These are phyloP conservation scores for Lactarius akahatsu DNA, from an alignment of 768 basidiomycete genomes.

Conservation along the genomic window DNA sequence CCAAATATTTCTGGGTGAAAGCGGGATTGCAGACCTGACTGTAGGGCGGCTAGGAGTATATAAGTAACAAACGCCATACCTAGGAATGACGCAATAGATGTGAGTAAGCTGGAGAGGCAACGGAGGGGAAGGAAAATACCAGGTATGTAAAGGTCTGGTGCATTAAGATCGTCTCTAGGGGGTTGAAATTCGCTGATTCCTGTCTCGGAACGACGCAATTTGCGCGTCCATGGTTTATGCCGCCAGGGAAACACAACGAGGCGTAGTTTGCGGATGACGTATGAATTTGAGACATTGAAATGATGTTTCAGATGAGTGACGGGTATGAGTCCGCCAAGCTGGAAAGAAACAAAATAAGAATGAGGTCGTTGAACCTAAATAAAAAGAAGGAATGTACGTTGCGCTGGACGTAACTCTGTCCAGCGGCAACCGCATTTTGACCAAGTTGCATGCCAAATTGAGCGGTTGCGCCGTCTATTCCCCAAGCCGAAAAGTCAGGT, in stretches of 20 bases:
- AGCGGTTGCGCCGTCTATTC: conserved; percentile 89
- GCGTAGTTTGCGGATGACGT: conserved; percentile 86
- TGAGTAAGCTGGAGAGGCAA: conserved; percentile 9
- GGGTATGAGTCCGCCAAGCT: conserved; percentile 84
- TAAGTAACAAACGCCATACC: conserved; percentile 97
- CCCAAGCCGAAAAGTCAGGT: conserved; percentile 69
- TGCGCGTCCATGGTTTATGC: conserved; percentile 84
- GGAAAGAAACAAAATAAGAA: conserved; percentile 12
- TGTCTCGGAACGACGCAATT: conserved; percentile 61
- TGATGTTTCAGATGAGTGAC: conserved; percentile 77
- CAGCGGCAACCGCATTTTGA: conserved; percentile 85
- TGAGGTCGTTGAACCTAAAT: neutral
- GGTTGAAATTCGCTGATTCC: conserved; percentile 75
- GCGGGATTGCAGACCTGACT: conserved; percentile 75
- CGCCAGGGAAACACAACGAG: conserved; percentile 95
- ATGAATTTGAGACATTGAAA: conserved; percentile 95
- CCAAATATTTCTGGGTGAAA: conserved; percentile 93
- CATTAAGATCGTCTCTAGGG: conserved; percentile 93
- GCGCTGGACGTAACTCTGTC: conserved; percentile 93
- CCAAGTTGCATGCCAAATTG: conserved; percentile 97
- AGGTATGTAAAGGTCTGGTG: conserved; percentile 96
- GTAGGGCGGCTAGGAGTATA: conserved; percentile 82
- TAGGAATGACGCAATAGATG: conserved; percentile 34
- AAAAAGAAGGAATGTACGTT: conserved; percentile 57
- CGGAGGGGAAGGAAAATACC: conserved; percentile 43